A percentile compares a stretch with the other conserved stretches of the same genome.
Evolutionary conservation across 2,329 filamentous ascomycete genomes (phyloP).

Genomic region (Tolypocladium inflatum): DNA sequence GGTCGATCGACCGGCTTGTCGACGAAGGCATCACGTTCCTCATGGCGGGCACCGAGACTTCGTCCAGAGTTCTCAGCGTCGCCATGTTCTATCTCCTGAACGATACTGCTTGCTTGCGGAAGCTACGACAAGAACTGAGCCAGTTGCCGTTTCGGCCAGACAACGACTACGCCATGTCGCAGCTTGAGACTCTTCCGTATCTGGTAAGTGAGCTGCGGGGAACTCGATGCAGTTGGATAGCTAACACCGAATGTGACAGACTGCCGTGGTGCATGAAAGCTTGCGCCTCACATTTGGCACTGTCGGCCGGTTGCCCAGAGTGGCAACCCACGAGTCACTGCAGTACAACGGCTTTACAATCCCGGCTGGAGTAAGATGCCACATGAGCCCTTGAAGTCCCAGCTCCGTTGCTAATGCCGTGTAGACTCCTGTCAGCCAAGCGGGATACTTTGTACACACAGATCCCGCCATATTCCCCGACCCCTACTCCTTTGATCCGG

Average conservation of each 20-base stretch:
- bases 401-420: not conserved
- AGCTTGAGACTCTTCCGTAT: constrained; percentile 8
- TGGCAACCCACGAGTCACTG: not conserved
- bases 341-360: not conserved
- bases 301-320: not conserved
- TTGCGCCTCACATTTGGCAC: not conserved
- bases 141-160: constrained; percentile 2
- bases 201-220: not conserved
- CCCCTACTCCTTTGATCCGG: no score
- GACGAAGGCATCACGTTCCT: constrained; percentile 4
- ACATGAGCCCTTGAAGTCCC: not conserved
- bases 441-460: no score
- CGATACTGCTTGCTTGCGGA: constrained; percentile 1
- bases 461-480: no score
- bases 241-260: not conserved
- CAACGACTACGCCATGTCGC: constrained; percentile 1
- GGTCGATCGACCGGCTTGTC: not conserved
- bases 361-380: not conserved
- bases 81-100: constrained; percentile 5
- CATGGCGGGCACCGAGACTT: no score
- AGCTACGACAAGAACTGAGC: constrained; percentile 6
- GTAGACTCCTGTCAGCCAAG: not conserved
- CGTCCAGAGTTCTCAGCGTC: no score
- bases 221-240: not conserved
- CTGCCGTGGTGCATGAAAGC: not conserved